Conservation (phyloP, 352 stramenopile genomes). For the Phytophthora fragariae region DNA sequence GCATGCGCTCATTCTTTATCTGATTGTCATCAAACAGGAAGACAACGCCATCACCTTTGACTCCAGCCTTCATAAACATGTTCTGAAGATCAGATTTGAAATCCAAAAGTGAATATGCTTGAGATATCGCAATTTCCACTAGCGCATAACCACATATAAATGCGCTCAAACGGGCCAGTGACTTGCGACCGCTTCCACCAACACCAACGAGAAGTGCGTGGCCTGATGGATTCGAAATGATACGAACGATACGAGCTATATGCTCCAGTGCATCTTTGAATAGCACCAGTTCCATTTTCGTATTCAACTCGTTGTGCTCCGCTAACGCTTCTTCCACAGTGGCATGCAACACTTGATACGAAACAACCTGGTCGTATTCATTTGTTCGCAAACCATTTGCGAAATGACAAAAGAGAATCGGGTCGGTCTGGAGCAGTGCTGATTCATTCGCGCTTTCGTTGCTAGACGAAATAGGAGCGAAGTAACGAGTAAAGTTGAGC, state of each 20-base stretch:
- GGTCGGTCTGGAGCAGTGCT: slow-evolving; percentile 61
- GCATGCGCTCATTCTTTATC: slow-evolving; percentile 96
- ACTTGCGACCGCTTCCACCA: slow-evolving; percentile 94
- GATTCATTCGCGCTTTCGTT: slow-evolving; percentile 33
- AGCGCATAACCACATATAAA: slow-evolving; percentile 93
- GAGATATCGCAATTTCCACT: slow-evolving; percentile 92
- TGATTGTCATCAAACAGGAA: slow-evolving; percentile 95
- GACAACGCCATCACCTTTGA: slow-evolving; percentile 93
- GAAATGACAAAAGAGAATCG: slow-evolving; percentile 95
- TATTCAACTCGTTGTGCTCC: slow-evolving; percentile 94
- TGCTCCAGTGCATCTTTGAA: slow-evolving; percentile 97
- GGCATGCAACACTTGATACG: slow-evolving; percentile 61
- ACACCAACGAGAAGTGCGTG: slow-evolving; percentile 96
- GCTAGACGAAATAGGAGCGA: slow-evolving; percentile 53
- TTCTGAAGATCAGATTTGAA: slow-evolving; percentile 96
- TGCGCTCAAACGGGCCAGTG: slow-evolving; percentile 88
- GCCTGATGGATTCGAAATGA: slow-evolving; percentile 93
- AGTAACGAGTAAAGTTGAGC: slow-evolving; percentile 92
- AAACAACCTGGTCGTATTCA: slow-evolving; percentile 94
- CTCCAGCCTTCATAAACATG: slow-evolving; percentile 90
- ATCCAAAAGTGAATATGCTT: slow-evolving; percentile 91
- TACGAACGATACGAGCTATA: slow-evolving; percentile 94
- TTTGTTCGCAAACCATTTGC: slow-evolving; percentile 85
- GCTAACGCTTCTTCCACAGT: slow-evolving; percentile 90
- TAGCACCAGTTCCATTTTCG: slow-evolving; percentile 95